Percentiles rank a stretch among this genome's conserved stretches.
These are phyloP conservation scores for Isatis tinctoria DNA, from an alignment of 345 rosid species.

Conservation along the genomic window DNA sequence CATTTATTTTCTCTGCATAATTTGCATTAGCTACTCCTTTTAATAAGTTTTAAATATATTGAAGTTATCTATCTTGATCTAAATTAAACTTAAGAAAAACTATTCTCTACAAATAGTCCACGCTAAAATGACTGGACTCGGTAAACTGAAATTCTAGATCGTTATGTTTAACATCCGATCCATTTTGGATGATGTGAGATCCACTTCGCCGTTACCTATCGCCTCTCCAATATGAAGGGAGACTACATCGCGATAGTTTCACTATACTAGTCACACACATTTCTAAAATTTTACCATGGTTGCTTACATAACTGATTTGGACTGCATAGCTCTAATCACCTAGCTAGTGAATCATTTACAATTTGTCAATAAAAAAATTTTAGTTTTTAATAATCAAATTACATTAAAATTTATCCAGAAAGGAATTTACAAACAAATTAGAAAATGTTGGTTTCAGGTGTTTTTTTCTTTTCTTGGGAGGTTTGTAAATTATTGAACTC, in stretches of 20 bases:
- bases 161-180: no score
- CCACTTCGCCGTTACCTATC: not conserved
- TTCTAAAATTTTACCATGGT: not conserved
- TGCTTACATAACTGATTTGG: not conserved
- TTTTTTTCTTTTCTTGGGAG: no score
- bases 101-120: not conserved
- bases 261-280: not conserved
- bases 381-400: no score
- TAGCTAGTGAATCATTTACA: no score
- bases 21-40: slow-evolving; percentile 30
- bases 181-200: no score
- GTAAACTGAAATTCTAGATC: no score
- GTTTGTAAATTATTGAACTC: no score
- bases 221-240: not conserved
- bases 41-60: slow-evolving; percentile 22
- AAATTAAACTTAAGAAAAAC: not conserved
- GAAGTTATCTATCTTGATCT: slow-evolving; percentile 19
- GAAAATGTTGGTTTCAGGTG: no score
- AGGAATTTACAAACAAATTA: no score
- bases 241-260: not conserved
- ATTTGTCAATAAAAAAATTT: no score
- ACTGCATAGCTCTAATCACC: no score
- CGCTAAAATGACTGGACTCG: not conserved
- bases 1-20: not conserved
- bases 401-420: no score